Evolutionary conservation across 2,329 filamentous ascomycete genomes (phyloP).

Genomic region (Exserohilum turcica): DNA sequence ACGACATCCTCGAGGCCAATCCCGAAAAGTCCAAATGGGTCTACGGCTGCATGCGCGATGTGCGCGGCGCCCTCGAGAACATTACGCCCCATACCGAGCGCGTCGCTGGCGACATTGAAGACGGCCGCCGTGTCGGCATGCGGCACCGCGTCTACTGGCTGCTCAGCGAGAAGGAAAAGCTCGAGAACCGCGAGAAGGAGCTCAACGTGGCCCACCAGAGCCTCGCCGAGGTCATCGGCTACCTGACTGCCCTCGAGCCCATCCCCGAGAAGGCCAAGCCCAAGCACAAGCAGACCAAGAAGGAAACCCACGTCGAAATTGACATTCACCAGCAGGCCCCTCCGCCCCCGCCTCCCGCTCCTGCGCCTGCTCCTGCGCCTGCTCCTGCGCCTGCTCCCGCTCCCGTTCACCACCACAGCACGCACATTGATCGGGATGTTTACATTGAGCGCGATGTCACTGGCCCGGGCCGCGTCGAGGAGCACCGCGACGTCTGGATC

Average conservation of each 20-base stretch:
- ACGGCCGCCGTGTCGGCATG: constrained; percentile 44
- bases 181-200: constrained; percentile 47
- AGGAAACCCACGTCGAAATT: constrained; percentile 41
- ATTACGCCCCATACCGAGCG: constrained; percentile 46
- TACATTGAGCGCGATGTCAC: constrained; percentile 34
- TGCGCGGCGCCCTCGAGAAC: constrained; percentile 45
- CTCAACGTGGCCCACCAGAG: constrained; percentile 41
- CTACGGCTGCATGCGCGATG: constrained; percentile 44
- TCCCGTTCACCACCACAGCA: constrained; percentile 22
- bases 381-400: not conserved
- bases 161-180: constrained; percentile 48
- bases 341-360: constrained; percentile 8
- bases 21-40: constrained; percentile 48
- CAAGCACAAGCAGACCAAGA: constrained; percentile 26
- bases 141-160: constrained; percentile 47
- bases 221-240: constrained; percentile 44
- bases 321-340: constrained; percentile 33
- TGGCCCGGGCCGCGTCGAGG: constrained; percentile 32
- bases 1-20: constrained; percentile 46
- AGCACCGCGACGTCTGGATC: constrained; percentile 38
- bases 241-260: constrained; percentile 43
- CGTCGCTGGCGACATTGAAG: constrained; percentile 42
- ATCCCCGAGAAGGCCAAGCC: constrained; percentile 22
- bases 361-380: not conserved
- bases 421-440: constrained; percentile 38